Evolutionary conservation across 1,139 yeast species (phyloP), one percentile per base, ranked within the genome.

Genomic region (Pichia sp.): DNA sequence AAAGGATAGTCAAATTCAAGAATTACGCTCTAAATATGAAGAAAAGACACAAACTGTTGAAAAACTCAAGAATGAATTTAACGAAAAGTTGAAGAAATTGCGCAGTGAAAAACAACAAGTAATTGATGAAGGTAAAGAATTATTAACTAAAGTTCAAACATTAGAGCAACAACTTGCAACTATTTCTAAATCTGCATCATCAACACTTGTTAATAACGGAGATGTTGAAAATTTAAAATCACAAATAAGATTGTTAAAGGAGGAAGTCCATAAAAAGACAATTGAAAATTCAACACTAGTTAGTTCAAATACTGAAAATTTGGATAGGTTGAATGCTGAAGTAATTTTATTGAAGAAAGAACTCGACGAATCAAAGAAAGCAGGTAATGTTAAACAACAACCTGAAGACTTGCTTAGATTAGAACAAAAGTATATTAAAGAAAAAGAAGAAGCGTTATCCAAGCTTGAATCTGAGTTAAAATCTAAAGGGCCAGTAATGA

Each of bases 41-140:
- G 60, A 59, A 46, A 55, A 47, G 34, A 47, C 48, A 13, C 51
- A 50, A 42, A 52, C 56, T 36, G 38, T 51, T 53, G 62, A 61
- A 46, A 66, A 59, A 42, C 55, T 67, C 45, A 64, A 60, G 42
- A 56, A 56, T 53, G 58, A 63, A 58, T 59, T 63, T 52, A 58
- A 65, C 57, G 65, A 61, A 27, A 61, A 60, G 55, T 62, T 63
- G 54, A 66, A 56, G 53, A 57, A 57, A 36, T 46, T 48, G 49
- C 54, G 55, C 42, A 53, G 50, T 18, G 60, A 61, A n/a, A 62
- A 64, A 46, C 58, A 58, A 36, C 58, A 56, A 29, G 53, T 60
- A 10, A 52, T 57, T 43, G 54, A 53, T 13, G 64, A 62, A 42
- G 49, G 53, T 22, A 56, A 58, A 13, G 54, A 48, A 14, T 45